Conservation (phyloP, 148 eudicot genomes). For the Rhododendron simsii region DNA sequence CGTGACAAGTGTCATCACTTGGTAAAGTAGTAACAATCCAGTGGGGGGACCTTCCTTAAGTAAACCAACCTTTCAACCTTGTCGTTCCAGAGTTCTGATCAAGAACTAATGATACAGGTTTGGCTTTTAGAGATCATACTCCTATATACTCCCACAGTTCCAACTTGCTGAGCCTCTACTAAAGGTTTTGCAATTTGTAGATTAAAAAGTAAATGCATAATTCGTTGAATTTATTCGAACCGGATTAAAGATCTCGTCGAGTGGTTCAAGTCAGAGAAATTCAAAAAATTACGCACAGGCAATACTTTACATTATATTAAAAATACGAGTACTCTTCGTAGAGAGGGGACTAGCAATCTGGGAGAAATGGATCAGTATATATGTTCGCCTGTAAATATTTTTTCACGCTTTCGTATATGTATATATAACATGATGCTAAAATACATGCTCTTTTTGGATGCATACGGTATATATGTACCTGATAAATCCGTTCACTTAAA, state of each 20-base stretch:
- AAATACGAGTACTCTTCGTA: neutral
- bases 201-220: neutral
- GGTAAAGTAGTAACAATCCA: neutral
- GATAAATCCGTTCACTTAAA: too few species aligned
- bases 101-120: neutral
- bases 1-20: neutral
- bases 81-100: neutral
- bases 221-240: too few species aligned
- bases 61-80: neutral
- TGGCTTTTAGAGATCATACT: neutral
- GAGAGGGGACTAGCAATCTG: neutral
- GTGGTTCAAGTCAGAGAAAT: neutral
- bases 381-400: neutral
- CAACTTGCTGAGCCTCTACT: neutral
- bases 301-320: neutral
- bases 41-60: neutral
- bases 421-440: too few species aligned
- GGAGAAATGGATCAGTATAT: neutral
- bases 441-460: too few species aligned
- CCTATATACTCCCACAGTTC: neutral
- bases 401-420: neutral
- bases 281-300: neutral
- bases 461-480: too few species aligned
- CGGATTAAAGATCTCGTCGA: neutral
- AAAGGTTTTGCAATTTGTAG: neutral